These are phyloP conservation scores for Tylopilus sp. DNA, from an alignment of 1,284 basidiomycete genomes.

Conservation along the genomic window DNA sequence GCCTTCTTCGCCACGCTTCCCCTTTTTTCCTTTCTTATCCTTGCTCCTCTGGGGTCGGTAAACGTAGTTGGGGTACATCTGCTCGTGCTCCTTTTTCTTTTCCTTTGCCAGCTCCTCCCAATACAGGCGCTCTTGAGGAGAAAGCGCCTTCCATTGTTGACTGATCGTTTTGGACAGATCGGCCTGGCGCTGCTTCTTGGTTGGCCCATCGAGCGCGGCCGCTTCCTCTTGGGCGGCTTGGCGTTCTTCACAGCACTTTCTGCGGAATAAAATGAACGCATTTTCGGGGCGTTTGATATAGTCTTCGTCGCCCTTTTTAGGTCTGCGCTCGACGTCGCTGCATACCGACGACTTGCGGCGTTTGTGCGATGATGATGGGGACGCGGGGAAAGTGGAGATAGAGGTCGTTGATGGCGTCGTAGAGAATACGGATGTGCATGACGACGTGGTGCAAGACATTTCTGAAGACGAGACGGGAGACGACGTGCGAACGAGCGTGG, in stretches of 20 bases:
- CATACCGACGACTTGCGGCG: slow-evolving; percentile 59
- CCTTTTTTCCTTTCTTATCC: slow-evolving; percentile 50
- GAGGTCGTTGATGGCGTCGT: slow-evolving; percentile 34
- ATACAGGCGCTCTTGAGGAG: slow-evolving; percentile 55
- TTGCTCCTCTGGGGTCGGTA: slow-evolving; percentile 69
- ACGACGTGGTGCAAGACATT: slow-evolving; percentile 29
- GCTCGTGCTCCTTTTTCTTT: slow-evolving; percentile 57
- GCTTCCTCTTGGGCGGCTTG: slow-evolving; percentile 44
- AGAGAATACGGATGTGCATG: slow-evolving; percentile 38
- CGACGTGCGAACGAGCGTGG: slow-evolving; percentile 44
- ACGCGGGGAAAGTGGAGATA: slow-evolving; percentile 33
- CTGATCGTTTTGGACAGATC: slow-evolving; percentile 75
- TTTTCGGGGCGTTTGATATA: slow-evolving; percentile 80
- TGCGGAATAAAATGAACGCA: slow-evolving; percentile 76
- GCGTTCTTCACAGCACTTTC: slow-evolving; percentile 69
- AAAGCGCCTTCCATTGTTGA: slow-evolving; percentile 66
- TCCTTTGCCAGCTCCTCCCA: slow-evolving; percentile 61
- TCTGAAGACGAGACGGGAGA: slow-evolving; percentile 41
- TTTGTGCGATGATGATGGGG: slow-evolving; percentile 43
- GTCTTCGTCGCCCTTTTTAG: slow-evolving; percentile 73
- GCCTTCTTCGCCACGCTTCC: slow-evolving; percentile 43
- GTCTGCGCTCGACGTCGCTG: slow-evolving; percentile 60
- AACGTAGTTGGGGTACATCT: slow-evolving; percentile 69
- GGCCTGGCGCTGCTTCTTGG: slow-evolving; percentile 53
- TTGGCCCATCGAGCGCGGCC: slow-evolving; percentile 34